Conservation (phyloP, 345 rosid genomes). For the Rubroshorea leprosula region DNA sequence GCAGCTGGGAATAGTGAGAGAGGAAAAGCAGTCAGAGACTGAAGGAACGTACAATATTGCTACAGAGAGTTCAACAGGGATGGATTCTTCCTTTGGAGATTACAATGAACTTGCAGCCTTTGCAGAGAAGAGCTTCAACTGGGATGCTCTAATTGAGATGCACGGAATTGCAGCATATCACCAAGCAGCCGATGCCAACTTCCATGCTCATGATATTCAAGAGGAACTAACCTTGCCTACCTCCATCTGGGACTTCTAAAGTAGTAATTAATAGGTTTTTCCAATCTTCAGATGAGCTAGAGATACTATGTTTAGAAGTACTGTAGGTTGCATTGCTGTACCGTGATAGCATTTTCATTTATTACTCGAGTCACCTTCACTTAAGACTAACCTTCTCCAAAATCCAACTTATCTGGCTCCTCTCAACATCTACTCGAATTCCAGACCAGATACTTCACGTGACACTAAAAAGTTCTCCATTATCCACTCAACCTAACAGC, state of each 20-base stretch:
- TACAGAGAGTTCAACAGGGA: constrained; percentile 17
- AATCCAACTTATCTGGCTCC: too few species aligned
- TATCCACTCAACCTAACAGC: constrained; percentile 3
- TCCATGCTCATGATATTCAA: constrained; percentile 44
- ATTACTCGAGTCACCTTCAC: too few species aligned
- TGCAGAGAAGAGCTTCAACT: constrained; percentile 47
- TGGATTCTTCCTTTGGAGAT: constrained; percentile 33
- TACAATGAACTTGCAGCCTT: constrained; percentile 32
- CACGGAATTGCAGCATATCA: constrained; percentile 33
- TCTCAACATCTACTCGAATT: neutral
- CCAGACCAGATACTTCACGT: constrained; percentile 6
- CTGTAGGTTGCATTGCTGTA: neutral
- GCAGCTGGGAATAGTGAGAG: constrained; percentile 73
- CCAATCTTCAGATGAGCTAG: constrained; percentile 3
- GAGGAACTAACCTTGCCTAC: constrained; percentile 49
- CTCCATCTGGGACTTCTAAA: constrained; percentile 68
- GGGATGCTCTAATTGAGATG: constrained; percentile 70
- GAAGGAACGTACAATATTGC: constrained; percentile 16
- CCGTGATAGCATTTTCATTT: neutral
- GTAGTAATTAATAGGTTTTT: neutral
- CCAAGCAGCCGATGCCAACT: constrained; percentile 30
- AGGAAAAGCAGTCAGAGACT: constrained; percentile 26
- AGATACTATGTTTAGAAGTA: constrained; percentile 6
- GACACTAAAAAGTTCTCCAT: constrained; percentile 1
- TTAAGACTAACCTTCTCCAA: too few species aligned